Conservation (phyloP, 495 filamentous ascomycete genomes). For the Hypoxylon crocopeplum region DNA sequence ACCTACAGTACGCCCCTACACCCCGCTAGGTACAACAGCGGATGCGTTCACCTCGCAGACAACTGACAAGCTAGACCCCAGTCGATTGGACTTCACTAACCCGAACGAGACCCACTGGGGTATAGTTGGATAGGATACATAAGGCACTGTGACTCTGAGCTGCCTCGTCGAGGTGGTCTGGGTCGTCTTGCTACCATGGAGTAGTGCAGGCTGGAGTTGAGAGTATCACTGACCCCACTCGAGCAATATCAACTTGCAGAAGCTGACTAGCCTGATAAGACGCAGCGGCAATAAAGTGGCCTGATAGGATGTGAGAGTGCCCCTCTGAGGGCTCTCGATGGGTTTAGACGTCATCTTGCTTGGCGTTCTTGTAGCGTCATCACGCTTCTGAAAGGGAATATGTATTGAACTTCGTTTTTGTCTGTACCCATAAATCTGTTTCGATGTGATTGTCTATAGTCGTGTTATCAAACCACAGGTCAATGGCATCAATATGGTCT, state of each 20-base stretch:
- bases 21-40: constrained; percentile 22
- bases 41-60: constrained; percentile 33
- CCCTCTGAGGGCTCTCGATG: background rate
- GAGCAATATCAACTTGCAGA: constrained; percentile 21
- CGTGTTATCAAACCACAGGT: background rate
- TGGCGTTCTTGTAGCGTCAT: constrained; percentile 14
- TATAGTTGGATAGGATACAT: constrained; percentile 20
- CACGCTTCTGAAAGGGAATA: constrained; percentile 3
- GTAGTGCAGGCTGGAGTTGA: constrained; percentile 7
- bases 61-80: constrained; percentile 25
- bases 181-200: constrained; percentile 2
- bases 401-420: constrained; percentile 1
- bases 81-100: constrained; percentile 23
- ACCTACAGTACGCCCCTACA: constrained; percentile 16
- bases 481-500: constrained; percentile 10
- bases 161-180: too few species aligned
- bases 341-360: constrained; percentile 35
- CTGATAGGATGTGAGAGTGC: constrained; percentile 9
- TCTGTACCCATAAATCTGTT: constrained; percentile 5
- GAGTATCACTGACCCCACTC: constrained; percentile 24
- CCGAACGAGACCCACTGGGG: constrained; percentile 11
- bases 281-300: constrained; percentile 2
- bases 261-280: constrained; percentile 18
- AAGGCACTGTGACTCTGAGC: too few species aligned
- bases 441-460: constrained; percentile 3